Evolutionary conservation across 352 stramenopile genomes (phyloP).

Genomic region (Phytophthora tentaculata): DNA sequence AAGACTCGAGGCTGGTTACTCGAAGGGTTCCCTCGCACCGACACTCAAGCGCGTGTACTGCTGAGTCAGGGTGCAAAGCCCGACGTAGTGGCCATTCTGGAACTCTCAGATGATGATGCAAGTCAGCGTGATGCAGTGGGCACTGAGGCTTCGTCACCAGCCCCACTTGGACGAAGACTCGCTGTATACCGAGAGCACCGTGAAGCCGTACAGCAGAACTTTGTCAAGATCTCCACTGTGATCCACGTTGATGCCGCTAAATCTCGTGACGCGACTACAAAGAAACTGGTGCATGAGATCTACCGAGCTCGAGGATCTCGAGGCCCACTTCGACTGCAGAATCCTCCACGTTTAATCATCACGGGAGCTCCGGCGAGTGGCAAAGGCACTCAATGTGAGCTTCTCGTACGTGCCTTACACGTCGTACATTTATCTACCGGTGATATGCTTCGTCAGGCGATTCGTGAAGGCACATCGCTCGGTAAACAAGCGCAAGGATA

Average conservation of each 20-base stretch:
- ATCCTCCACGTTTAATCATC: conserved; percentile 88
- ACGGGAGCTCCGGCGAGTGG: conserved; percentile 92
- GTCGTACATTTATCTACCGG: conserved; percentile 95
- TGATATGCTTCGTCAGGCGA: conserved; percentile 93
- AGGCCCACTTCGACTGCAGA: conserved; percentile 44
- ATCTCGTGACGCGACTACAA: conserved; percentile 45
- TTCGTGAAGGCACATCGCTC: conserved; percentile 64
- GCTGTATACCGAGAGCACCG: conserved; percentile 83
- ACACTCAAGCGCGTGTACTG: conserved; percentile 91
- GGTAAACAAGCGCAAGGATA: conserved; percentile 89
- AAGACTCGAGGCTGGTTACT: conserved; percentile 91
- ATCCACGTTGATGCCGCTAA: conserved; percentile 76
- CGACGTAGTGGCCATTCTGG: conserved; percentile 92
- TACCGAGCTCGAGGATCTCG: conserved; percentile 56
- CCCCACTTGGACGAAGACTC: conserved; percentile 49
- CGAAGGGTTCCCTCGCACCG: conserved; percentile 95
- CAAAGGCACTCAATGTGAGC: conserved; percentile 97
- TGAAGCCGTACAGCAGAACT: conserved; percentile 74
- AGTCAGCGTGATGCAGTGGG: conserved; percentile 80
- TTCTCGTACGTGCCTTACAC: conserved; percentile 88
- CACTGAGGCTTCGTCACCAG: conserved; percentile 70
- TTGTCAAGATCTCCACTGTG: conserved; percentile 71
- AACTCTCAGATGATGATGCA: conserved; percentile 92
- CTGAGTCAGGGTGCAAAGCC: conserved; percentile 71
- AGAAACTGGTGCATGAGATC: conserved; percentile 57